Percentiles rank a stretch among this genome's conserved stretches.
Evolutionary conservation across 1,284 basidiomycete species (phyloP).

Genomic region (Ganoderma lucidum): DNA sequence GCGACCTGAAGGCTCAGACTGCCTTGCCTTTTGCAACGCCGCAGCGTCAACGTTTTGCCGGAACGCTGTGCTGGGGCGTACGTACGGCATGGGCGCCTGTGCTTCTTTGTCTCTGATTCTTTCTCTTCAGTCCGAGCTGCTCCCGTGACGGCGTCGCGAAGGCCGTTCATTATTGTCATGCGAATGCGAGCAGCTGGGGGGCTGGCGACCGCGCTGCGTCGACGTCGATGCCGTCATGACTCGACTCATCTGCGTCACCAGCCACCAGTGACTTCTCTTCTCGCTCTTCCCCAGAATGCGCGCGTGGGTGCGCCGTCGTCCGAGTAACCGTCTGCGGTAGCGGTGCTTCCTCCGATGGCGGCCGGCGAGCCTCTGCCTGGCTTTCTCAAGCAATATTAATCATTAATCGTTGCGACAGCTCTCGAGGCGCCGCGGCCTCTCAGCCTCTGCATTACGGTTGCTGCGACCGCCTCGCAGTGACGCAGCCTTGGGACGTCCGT

Average conservation of each 20-base stretch:
- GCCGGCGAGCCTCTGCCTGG: not conserved
- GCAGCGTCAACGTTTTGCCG: not conserved
- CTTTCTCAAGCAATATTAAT: not conserved
- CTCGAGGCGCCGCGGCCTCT: not conserved
- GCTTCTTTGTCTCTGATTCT: not conserved
- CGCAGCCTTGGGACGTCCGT: not conserved
- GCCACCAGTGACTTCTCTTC: not conserved
- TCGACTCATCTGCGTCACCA: not conserved
- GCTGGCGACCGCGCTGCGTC: too few species aligned
- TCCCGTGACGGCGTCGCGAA: not conserved
- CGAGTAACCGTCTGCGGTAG: slow-evolving; percentile 4
- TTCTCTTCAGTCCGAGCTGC: not conserved
- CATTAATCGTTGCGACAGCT: too few species aligned
- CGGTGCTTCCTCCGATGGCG: not conserved
- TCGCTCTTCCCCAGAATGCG: not conserved
- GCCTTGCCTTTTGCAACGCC: not conserved
- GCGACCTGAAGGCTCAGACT: not conserved
- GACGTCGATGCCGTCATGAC: not conserved
- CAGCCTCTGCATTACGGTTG: not conserved
- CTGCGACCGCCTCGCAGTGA: not conserved
- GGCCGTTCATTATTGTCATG: not conserved
- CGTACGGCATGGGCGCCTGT: not conserved
- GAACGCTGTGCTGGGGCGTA: not conserved
- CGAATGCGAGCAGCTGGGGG: too few species aligned
- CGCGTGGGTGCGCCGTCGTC: not conserved